Conservation (phyloP, 1,139 yeast species). For the Zygoascus hellenicus region DNA sequence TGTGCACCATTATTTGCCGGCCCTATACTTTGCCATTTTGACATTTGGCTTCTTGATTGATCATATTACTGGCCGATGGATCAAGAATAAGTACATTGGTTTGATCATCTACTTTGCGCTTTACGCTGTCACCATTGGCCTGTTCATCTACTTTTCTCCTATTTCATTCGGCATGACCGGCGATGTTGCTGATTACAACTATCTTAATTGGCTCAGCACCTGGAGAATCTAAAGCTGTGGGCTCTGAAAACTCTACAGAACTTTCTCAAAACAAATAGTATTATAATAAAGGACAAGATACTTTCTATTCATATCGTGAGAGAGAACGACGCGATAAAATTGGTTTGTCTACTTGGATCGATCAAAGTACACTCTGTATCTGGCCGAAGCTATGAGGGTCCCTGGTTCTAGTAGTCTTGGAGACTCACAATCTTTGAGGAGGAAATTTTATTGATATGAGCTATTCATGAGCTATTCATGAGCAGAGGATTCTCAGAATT, state of each 20-base stretch:
- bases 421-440: too few species aligned
- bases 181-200: constrained; percentile 56
- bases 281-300: not conserved
- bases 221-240: constrained; percentile 53
- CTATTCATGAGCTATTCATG: too few species aligned
- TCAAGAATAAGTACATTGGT: constrained; percentile 29
- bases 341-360: too few species aligned
- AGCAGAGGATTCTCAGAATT: too few species aligned
- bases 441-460: too few species aligned
- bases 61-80: constrained; percentile 45
- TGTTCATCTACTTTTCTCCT: constrained; percentile 69
- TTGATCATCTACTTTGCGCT: constrained; percentile 35
- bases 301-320: too few species aligned
- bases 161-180: constrained; percentile 91
- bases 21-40: constrained; percentile 88
- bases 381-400: too few species aligned
- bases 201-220: constrained; percentile 67
- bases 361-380: too few species aligned
- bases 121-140: constrained; percentile 54
- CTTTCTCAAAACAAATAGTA: not conserved
- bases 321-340: too few species aligned
- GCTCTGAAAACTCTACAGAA: not conserved
- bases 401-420: too few species aligned
- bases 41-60: constrained; percentile 74
- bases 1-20: constrained; percentile 96